These are phyloP conservation scores for Medicago arabica DNA, from an alignment of 306 rosid genomes.

Conservation along the genomic window DNA sequence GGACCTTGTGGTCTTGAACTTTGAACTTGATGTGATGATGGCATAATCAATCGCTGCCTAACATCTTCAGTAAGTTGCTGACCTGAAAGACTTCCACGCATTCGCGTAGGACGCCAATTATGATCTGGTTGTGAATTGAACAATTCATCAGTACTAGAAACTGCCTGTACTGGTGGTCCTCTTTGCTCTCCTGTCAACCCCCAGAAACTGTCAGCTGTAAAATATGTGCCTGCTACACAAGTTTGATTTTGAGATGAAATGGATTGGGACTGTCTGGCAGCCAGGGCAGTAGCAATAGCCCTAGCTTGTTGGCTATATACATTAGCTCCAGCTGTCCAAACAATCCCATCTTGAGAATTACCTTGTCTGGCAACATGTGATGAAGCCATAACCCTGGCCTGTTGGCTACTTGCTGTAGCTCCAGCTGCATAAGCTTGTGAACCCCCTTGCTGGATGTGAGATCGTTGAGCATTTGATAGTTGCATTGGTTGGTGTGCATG, in stretches of 20 bases:
- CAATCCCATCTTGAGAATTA: constrained; percentile 40
- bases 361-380: constrained; percentile 51
- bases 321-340: constrained; percentile 48
- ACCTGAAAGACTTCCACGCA: constrained; percentile 88
- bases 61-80: constrained; percentile 50
- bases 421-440: constrained; percentile 24
- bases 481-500: constrained; percentile 41
- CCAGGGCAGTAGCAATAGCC: constrained; percentile 42
- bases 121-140: constrained; percentile 52
- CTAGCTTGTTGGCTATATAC: constrained; percentile 48
- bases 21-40: constrained; percentile 51
- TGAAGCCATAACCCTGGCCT: constrained; percentile 39
- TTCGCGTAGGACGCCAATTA: constrained; percentile 70
- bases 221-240: constrained; percentile 41
- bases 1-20: constrained; percentile 32
- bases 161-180: constrained; percentile 49
- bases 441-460: constrained; percentile 53
- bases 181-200: constrained; percentile 52
- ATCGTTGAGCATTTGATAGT: constrained; percentile 37
- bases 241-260: constrained; percentile 52
- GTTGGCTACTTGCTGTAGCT: constrained; percentile 42
- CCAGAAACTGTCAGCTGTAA: constrained; percentile 45
- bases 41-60: constrained; percentile 58
- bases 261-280: constrained; percentile 50
- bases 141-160: constrained; percentile 48